Base-by-base conservation (phyloP, 139 green algal species). In the Ettlia oleoabundans region DNA sequence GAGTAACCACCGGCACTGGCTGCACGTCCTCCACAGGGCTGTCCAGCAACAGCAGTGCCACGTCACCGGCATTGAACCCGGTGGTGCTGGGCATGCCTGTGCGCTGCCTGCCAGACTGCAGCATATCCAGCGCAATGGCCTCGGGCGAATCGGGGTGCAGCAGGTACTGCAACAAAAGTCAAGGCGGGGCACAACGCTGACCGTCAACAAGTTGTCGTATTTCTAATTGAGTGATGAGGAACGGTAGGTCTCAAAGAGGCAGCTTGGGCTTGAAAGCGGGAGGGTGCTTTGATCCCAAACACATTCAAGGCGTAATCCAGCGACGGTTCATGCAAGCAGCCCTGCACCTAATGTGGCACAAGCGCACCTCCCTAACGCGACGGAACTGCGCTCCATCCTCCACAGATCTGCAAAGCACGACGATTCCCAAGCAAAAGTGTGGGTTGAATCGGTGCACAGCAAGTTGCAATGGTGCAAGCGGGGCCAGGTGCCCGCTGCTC, bases 31-130 rank as follows among this genome's bases (percentile, higher is more conserved):
- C 32, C 0, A 79, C n/a, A 22, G 72, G 52, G 33, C 22, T 52
- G 33, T 79, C 72, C 72, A 79, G 72, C 47, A 79, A 51, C 51
- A 67, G 51, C 72, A 79, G 72, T 6, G 72, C 72, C 33, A 79
- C 21, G 35, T 79, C 72, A 15, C 72, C 72, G 21, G 33, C 72
- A 10, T 33, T 52, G 51, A 79, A 79, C 30, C 55, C 18, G 55
- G 18, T 22, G 18, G 55, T 9, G 5, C 18, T 9, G 21, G 30
- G 18, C 28, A 9, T 5, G 55, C 18, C 55, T 65, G 15, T 28
- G 55, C n/a, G n/a, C n/a, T n/a, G n/a, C n/a, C 18, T 65, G 55
- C 18, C 55, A n/a, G 18, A 9, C 55, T 32, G 15, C 18, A 28
- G 55, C 55, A 32, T 15, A 28, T 15, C 55, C 55, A 5, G 5